Percentiles rank a stretch among this genome's conserved stretches.
phyloP scores from a whole-genome alignment of 1,284 basidiomycete genomes.

The Limonomyces culmigenus region DNA sequence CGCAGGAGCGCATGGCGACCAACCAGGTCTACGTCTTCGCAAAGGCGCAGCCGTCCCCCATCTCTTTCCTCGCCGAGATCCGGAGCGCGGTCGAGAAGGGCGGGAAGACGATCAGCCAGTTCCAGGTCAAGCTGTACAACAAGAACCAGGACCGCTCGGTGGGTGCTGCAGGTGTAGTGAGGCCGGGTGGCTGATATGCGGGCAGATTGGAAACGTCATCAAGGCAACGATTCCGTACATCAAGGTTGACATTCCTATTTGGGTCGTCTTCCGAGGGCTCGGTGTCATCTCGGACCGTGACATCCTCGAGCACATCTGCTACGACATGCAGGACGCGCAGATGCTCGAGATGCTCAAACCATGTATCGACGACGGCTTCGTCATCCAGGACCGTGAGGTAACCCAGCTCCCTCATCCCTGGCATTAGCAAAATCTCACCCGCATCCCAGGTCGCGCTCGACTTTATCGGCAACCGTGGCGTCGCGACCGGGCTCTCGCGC shows the following conservation, averaged over 20 bases:
- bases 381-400: slow-evolving; percentile 93
- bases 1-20: slow-evolving; percentile 98
- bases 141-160: slow-evolving; percentile 77
- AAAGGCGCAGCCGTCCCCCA: slow-evolving; percentile 91
- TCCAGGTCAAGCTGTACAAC: slow-evolving; percentile 96
- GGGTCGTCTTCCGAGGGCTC: slow-evolving; percentile 96
- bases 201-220: slow-evolving; percentile 81
- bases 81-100: slow-evolving; percentile 97
- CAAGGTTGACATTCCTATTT: slow-evolving; percentile 95
- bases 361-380: slow-evolving; percentile 97
- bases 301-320: slow-evolving; percentile 96
- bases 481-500: slow-evolving; percentile 83
- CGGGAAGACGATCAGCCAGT: slow-evolving; percentile 95
- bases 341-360: slow-evolving; percentile 99
- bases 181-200: slow-evolving; percentile 1
- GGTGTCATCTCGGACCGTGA: slow-evolving; percentile 97
- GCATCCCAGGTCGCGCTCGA: slow-evolving; percentile 66
- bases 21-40: slow-evolving; percentile 99
- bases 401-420: too few relatives aligned
- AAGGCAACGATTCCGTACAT: slow-evolving; percentile 97
- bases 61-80: slow-evolving; percentile 94
- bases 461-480: slow-evolving; percentile 97
- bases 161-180: slow-evolving; percentile 14
- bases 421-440: too few relatives aligned
- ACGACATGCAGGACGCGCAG: slow-evolving; percentile 89